Conservation (phyloP, 2,329 filamentous ascomycete genomes). For the Rhinocladiella mackenziei region DNA sequence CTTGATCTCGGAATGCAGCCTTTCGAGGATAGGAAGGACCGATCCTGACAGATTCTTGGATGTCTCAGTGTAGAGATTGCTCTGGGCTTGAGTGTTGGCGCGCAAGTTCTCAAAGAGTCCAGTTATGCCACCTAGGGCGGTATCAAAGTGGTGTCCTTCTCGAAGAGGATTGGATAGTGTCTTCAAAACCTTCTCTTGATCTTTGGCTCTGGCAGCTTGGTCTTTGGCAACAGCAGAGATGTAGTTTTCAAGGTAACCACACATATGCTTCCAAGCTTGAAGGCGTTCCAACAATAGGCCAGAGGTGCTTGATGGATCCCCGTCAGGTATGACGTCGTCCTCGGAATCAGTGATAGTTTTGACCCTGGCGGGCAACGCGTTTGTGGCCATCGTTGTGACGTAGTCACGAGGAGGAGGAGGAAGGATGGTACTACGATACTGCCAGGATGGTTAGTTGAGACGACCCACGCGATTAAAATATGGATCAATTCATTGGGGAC, state of each 20-base stretch:
- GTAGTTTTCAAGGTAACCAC: slow-evolving; percentile 87
- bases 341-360: slow-evolving; percentile 35
- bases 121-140: slow-evolving; percentile 78
- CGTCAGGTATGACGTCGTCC: slow-evolving; percentile 58
- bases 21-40: slow-evolving; percentile 82
- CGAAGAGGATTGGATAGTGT: slow-evolving; percentile 79
- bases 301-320: slow-evolving; percentile 66
- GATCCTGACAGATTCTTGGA: slow-evolving; percentile 84
- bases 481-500: neutral
- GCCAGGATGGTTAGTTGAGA: slow-evolving; percentile 15
- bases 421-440: slow-evolving; percentile 21
- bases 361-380: slow-evolving; percentile 15
- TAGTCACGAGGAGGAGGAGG: slow-evolving; percentile 20
- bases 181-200: slow-evolving; percentile 94
- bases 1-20: slow-evolving; percentile 94
- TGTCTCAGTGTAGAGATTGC: slow-evolving; percentile 85
- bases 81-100: slow-evolving; percentile 80
- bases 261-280: slow-evolving; percentile 93
- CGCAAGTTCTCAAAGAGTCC: slow-evolving; percentile 93
- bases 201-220: slow-evolving; percentile 79
- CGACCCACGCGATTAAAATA: neutral
- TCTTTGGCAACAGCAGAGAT: slow-evolving; percentile 79
- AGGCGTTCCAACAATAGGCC: slow-evolving; percentile 80
- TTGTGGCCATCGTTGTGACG: slow-evolving; percentile 18
- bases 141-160: slow-evolving; percentile 90